Conservation (phyloP, 148 eudicot genomes). For the Heliamphora exappendiculata region DNA sequence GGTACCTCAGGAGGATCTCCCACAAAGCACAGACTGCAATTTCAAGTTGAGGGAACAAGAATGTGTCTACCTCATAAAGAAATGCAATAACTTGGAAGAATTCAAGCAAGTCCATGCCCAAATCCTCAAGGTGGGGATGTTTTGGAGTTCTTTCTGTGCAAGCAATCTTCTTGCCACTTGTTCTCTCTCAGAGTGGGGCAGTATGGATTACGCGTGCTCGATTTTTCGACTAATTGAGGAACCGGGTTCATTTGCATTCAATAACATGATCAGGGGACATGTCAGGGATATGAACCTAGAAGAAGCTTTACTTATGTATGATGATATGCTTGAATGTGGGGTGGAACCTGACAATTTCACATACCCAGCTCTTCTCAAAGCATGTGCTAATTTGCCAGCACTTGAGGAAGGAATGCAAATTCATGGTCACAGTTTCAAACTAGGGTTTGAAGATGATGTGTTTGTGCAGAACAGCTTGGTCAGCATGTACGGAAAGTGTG, state of each 20-base stretch:
- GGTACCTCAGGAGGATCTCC: conserved; percentile 21
- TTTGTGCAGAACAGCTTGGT: conserved; percentile 53
- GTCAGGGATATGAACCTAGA: conserved; percentile 23
- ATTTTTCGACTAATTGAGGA: conserved; percentile 36
- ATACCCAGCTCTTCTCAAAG: conserved; percentile 42
- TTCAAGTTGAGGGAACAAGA: conserved; percentile 28
- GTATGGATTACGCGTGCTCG: conserved; percentile 40
- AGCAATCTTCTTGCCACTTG: conserved; percentile 39
- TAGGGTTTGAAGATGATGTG: conserved; percentile 33
- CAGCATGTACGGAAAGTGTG: conserved; percentile 50
- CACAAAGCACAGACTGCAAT: conserved; percentile 16
- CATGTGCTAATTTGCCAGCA: conserved; percentile 33
- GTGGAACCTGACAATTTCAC: conserved; percentile 40
- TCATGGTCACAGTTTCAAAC: conserved; percentile 40
- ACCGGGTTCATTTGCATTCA: conserved; percentile 40
- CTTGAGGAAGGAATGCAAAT: conserved; percentile 27
- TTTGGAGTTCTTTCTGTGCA: conserved; percentile 33
- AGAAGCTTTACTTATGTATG: conserved; percentile 21
- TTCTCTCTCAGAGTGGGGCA: conserved; percentile 46
- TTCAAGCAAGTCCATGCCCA: conserved; percentile 48
- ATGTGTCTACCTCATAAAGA: conserved; percentile 39
- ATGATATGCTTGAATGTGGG: conserved; percentile 36
- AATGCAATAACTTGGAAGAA: conserved; percentile 37
- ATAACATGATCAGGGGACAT: conserved; percentile 44
- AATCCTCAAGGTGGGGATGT: conserved; percentile 31